These are phyloP conservation scores for Fusarium protoensiforme DNA, from an alignment of 2,329 filamentous ascomycete species.

Conservation along the genomic window DNA sequence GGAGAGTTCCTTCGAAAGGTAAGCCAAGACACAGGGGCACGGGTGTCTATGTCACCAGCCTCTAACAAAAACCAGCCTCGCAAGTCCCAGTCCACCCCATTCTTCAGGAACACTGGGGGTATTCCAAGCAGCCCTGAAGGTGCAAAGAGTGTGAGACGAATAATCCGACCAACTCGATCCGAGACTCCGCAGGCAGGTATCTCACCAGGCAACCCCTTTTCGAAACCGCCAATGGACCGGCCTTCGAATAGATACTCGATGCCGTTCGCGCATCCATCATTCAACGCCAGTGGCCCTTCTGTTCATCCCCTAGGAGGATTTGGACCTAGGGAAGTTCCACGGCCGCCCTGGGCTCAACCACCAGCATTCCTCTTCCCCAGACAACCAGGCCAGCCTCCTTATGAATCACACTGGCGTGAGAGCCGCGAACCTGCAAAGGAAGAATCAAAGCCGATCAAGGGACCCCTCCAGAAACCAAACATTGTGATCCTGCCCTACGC, in stretches of 20 bases:
- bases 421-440: background rate
- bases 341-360: background rate
- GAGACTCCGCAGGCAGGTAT: background rate
- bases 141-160: background rate
- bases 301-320: background rate
- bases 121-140: background rate
- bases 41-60: background rate
- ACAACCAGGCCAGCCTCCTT: background rate
- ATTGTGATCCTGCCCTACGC: constrained; percentile 12
- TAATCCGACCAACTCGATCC: background rate
- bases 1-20: background rate
- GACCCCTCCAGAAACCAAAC: constrained; percentile 10
- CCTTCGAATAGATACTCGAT: background rate
- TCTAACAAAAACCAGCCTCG: background rate
- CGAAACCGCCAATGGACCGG: background rate
- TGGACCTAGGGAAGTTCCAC: background rate
- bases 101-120: background rate
- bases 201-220: background rate
- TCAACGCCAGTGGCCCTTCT: background rate
- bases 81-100: background rate
- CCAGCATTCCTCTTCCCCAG: background rate
- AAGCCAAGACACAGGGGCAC: background rate
- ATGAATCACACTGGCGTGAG: background rate
- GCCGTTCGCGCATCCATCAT: background rate
- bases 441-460: background rate